Conservation (phyloP, 805 yeast species). For the Monosporozyma yasuniensis region DNA sequence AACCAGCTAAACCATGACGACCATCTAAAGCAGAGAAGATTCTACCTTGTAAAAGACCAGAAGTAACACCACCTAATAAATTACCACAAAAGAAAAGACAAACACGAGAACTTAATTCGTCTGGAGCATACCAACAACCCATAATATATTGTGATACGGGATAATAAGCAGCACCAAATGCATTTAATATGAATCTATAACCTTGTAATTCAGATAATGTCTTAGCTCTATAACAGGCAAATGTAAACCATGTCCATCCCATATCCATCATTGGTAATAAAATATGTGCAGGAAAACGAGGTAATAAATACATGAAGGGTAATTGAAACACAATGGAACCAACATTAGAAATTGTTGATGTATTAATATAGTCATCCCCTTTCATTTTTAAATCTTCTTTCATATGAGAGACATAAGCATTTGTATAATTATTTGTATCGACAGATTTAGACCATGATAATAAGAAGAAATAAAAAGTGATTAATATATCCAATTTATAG, state of each 20-base stretch:
- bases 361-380: constrained; percentile 55
- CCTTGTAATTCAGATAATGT: constrained; percentile 47
- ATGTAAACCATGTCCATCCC: constrained; percentile 61
- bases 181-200: constrained; percentile 57
- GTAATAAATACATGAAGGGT: constrained; percentile 55
- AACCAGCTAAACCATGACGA: constrained; percentile 40
- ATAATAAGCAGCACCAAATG: constrained; percentile 60
- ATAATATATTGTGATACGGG: constrained; percentile 53
- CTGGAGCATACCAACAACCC: constrained; percentile 54
- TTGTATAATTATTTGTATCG: constrained; percentile 51
- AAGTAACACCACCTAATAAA: constrained; percentile 40
- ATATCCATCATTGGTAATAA: constrained; percentile 47
- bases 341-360: constrained; percentile 50
- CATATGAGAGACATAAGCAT: constrained; percentile 63
- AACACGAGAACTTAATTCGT: constrained; percentile 54
- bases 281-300: constrained; percentile 44
- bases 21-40: constrained; percentile 36
- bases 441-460: constrained; percentile 63
- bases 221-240: constrained; percentile 43
- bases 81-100: constrained; percentile 52
- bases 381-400: constrained; percentile 47
- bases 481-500: constrained; percentile 45
- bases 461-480: constrained; percentile 48
- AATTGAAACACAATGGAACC: constrained; percentile 57
- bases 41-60: constrained; percentile 44